phyloP scores from a whole-genome alignment of 2,329 filamentous ascomycete species.

The Geosmithia morbida region DNA sequence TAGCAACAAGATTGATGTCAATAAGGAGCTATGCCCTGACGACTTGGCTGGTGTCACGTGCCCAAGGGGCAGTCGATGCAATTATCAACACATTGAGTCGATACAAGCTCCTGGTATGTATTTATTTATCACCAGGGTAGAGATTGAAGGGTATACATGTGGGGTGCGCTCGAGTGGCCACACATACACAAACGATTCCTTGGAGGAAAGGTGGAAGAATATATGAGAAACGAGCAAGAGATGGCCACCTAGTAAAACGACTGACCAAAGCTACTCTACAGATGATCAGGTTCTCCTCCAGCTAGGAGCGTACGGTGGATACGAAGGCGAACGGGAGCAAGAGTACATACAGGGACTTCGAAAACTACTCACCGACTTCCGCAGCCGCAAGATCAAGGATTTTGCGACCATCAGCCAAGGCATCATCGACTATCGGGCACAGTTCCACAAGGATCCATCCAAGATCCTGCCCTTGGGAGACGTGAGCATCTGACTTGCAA shows the following conservation, averaged over 20 bases:
- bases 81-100: constrained; percentile 58
- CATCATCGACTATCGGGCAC: constrained; percentile 52
- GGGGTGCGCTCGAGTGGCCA: neutral
- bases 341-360: constrained; percentile 49
- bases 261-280: constrained; percentile 19
- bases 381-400: constrained; percentile 45
- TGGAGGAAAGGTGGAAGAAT: constrained; percentile 2
- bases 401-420: constrained; percentile 52
- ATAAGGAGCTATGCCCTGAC: constrained; percentile 60
- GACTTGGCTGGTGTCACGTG: constrained; percentile 60
- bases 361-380: constrained; percentile 44
- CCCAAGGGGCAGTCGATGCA: constrained; percentile 54
- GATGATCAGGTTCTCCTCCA: constrained; percentile 62
- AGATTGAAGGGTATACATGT: neutral
- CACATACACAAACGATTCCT: neutral
- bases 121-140: too few species aligned
- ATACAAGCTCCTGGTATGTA: constrained; percentile 23
- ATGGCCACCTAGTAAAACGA: neutral
- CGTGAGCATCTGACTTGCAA: constrained; percentile 14
- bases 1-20: constrained; percentile 75
- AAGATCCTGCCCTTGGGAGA: constrained; percentile 46
- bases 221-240: neutral
- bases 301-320: constrained; percentile 52
- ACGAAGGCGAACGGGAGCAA: constrained; percentile 43
- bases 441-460: constrained; percentile 48